Evolutionary conservation across 176 grass and related monocot genomes (phyloP).

Genomic region (Puccinellia tenuiflora): DNA sequence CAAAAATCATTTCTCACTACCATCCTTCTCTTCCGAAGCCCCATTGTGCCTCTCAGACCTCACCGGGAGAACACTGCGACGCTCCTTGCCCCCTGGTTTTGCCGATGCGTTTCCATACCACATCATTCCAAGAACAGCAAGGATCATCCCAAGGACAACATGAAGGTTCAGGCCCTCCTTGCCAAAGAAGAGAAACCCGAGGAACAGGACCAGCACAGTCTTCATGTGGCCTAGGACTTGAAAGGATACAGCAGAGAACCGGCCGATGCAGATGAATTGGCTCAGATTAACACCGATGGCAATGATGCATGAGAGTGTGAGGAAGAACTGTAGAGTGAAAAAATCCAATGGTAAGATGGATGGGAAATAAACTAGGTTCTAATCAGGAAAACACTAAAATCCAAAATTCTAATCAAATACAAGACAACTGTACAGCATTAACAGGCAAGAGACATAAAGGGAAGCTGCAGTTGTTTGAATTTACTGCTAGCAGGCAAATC

Average conservation of each 20-base stretch:
- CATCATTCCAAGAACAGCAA: conserved; percentile 79
- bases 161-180: conserved; percentile 80
- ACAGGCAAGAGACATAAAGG: neutral
- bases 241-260: conserved; percentile 84
- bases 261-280: conserved; percentile 95
- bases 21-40: conserved; percentile 29
- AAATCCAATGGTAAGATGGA: neutral
- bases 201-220: conserved; percentile 77
- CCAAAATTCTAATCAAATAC: neutral
- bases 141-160: conserved; percentile 74
- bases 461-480: neutral
- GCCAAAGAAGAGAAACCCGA: conserved; percentile 88
- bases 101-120: conserved; percentile 85
- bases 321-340: conserved; percentile 46
- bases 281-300: conserved; percentile 85
- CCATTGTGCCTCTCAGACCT: conserved; percentile 42
- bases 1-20: conserved; percentile 23
- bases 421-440: neutral
- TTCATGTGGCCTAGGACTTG: conserved; percentile 98
- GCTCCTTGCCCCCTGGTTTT: conserved; percentile 81
- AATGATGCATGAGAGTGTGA: conserved; percentile 66
- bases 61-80: conserved; percentile 29
- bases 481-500: neutral
- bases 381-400: neutral
- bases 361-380: neutral